Base-by-base conservation (phyloP, 2,329 filamentous ascomycete genomes). In the Hymenoscyphus fructigenus region DNA sequence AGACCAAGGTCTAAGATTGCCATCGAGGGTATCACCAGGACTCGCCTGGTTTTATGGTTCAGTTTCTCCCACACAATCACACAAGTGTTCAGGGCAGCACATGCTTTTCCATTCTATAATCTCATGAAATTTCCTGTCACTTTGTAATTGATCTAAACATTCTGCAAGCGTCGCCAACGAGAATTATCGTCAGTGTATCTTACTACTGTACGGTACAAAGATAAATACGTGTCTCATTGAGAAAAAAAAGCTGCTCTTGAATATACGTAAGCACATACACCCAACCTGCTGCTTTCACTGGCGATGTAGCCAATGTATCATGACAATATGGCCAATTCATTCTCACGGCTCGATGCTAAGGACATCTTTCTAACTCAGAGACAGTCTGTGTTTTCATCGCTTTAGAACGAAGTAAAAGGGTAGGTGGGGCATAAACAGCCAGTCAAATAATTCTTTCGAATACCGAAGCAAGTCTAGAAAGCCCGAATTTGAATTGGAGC, bases 261-360 rank as follows among this genome's bases (percentile, higher is more conserved):
- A 55, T 62, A 69, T 10, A 57, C 65, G 69, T 71, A 67, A 65
- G 66, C 47, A 66, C 61, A 56, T 60, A 59, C 47, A 23, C 57
- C 63, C 26, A 23, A 55, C 63, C 29, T 59, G 26, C 63, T 58
- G 44, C 58, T 60, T 36, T 67, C 57, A 60, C 57, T 68, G 65
- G 67, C 68, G 68, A 68, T 71, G 67, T 66, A 62, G 66, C 57
- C 65, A 64, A 55, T 64, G 61, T 32, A 57, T 63, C 60, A 63
- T 55, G 50, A 34, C 20, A 15, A 26, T 28, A 55, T 14, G 9
- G 10, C 3, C n/a, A 36, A 14, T 36, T 36, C 34, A 36, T 36
- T 36, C 34, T 15, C 34, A 15, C n/a, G 3, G 10, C n/a, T 20
- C 23, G 5, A 55, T 7, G 59, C n/a, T 10, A 36, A 36, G 34